Percentiles rank a stretch among this genome's conserved stretches.
Conservation (phyloP, 495 filamentous ascomycete genomes). For the Tuber melanosporum region DNA sequence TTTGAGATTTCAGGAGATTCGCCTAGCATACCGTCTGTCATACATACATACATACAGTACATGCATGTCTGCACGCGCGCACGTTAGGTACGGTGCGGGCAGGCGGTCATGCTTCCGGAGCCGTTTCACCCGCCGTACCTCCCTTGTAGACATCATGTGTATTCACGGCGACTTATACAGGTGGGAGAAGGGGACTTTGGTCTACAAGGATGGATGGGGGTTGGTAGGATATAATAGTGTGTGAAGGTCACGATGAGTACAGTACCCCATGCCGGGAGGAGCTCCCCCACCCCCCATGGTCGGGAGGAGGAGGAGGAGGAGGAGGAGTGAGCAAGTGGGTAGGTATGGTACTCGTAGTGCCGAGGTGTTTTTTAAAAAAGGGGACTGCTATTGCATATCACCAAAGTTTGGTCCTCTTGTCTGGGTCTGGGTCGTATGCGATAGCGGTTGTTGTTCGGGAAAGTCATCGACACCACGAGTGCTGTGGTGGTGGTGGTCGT, state of each 20-base stretch:
- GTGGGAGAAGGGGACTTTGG: background rate
- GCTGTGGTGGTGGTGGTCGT: too few species aligned
- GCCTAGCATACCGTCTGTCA: background rate
- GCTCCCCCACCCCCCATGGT: background rate
- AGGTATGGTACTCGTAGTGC: background rate
- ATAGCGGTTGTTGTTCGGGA: too few species aligned
- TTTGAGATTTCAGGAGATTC: background rate
- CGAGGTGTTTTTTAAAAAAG: background rate
- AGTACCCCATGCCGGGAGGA: background rate
- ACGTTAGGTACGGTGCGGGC: background rate
- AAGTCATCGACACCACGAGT: too few species aligned
- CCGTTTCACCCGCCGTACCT: background rate
- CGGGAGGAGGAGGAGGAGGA: background rate
- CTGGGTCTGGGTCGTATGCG: too few species aligned
- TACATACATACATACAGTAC: background rate
- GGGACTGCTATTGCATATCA: background rate
- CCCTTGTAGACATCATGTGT: background rate
- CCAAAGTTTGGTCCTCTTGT: too few species aligned
- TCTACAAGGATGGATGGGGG: background rate
- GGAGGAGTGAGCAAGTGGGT: background rate
- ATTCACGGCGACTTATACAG: background rate
- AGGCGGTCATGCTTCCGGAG: background rate
- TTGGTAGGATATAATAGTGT: background rate
- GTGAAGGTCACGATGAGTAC: background rate
- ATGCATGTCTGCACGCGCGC: background rate